Evolutionary conservation across 306 rosid genomes (phyloP).

Genomic region (Prunus davidiana): DNA sequence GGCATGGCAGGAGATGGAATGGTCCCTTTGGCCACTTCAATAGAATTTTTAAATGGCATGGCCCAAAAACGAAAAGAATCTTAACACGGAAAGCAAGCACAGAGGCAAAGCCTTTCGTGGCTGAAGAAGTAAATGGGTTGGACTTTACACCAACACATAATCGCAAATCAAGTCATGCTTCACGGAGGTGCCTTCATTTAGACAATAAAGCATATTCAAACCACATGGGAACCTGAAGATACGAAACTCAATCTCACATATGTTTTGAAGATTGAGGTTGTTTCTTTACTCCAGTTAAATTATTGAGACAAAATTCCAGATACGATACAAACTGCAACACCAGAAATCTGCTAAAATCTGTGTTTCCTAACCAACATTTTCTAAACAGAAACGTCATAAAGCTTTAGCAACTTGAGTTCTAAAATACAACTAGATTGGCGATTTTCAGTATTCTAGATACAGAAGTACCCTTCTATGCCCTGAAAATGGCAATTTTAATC

Average conservation of each 20-base stretch:
- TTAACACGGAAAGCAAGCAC: background rate
- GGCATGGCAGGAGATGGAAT: conserved; percentile 1
- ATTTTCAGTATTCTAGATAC: conserved; percentile 48
- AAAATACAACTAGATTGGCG: background rate
- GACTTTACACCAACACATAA: too few species aligned
- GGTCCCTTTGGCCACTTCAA: background rate
- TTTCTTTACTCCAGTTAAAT: background rate
- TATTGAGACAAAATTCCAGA: background rate
- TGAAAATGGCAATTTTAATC: conserved; percentile 67
- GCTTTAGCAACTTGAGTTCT: conserved; percentile 18
- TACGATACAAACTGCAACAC: conserved; percentile 2
- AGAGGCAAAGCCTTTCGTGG: background rate
- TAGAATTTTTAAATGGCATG: background rate
- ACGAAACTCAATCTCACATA: background rate
- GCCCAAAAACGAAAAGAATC: conserved; percentile 2
- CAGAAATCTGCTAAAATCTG: conserved; percentile 1
- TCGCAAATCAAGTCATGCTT: too few species aligned
- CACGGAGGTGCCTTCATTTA: too few species aligned
- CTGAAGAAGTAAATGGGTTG: background rate
- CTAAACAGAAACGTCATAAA: background rate
- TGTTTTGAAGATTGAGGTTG: background rate
- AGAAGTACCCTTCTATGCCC: conserved; percentile 65
- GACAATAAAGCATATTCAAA: too few species aligned
- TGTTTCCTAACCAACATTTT: background rate
- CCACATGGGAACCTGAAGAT: background rate